Conservation (phyloP, 2,329 filamentous ascomycete genomes). For the Fusarium scirpi region DNA sequence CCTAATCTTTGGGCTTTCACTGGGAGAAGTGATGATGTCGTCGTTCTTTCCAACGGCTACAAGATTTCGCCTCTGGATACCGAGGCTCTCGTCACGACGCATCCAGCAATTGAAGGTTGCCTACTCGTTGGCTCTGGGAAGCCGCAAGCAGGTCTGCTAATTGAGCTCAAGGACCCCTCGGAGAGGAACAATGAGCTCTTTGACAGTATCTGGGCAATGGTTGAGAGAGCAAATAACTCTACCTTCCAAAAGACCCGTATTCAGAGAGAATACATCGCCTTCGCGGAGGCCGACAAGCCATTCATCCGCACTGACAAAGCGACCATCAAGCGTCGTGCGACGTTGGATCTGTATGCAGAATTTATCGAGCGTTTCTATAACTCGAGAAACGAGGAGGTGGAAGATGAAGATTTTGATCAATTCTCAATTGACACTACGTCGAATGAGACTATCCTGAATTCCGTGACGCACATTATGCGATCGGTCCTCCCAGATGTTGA, state of each 20-base stretch:
- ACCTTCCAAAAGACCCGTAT: constrained; percentile 11
- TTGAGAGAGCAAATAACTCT: constrained; percentile 7
- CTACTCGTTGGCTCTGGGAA: constrained; percentile 27
- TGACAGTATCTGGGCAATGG: constrained; percentile 2
- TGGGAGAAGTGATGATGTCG: constrained; percentile 48
- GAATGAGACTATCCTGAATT: not conserved
- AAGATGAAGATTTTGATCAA: constrained; percentile 5
- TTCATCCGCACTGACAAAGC: constrained; percentile 14
- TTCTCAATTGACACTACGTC: not conserved
- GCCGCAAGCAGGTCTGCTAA: not conserved
- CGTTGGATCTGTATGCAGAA: constrained; percentile 1
- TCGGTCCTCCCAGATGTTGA: not conserved
- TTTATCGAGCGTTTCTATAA: constrained; percentile 9
- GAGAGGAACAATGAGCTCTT: constrained; percentile 1
- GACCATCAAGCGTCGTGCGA: constrained; percentile 12
- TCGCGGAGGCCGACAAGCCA: not conserved
- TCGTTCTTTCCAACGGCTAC: constrained; percentile 50
- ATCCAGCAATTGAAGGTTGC: constrained; percentile 46
- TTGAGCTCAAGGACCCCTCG: not conserved
- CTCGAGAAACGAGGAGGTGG: not conserved
- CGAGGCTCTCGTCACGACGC: constrained; percentile 45
- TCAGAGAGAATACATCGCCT: not conserved
- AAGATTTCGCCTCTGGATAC: constrained; percentile 50
- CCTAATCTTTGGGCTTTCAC: constrained; percentile 48
- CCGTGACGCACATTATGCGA: not conserved